Conservation (phyloP, 2,329 filamentous ascomycete species). For the Shiraia sp. region DNA sequence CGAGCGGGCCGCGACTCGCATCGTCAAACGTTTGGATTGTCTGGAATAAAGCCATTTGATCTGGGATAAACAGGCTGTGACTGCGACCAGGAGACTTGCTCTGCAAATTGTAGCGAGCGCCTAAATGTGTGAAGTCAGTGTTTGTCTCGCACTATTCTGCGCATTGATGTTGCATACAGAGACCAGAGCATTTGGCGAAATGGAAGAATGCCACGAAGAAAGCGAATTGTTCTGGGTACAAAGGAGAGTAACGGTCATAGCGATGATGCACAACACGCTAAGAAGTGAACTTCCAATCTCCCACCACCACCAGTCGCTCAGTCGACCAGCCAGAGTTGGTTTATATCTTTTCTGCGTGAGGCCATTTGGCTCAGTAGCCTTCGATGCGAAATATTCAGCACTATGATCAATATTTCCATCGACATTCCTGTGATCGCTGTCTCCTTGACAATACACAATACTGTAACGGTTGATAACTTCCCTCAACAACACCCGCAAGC, state of each 20-base stretch:
- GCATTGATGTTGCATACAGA: background rate
- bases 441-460: no score
- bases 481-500: no score
- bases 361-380: no score
- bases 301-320: conserved; percentile 11
- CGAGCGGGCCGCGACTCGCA: conserved; percentile 7
- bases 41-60: conserved; percentile 5
- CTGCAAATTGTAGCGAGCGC: conserved; percentile 6
- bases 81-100: conserved; percentile 4
- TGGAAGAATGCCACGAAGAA: conserved; percentile 6
- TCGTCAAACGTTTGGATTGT: conserved; percentile 3
- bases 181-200: conserved; percentile 6
- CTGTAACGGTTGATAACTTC: no score
- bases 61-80: conserved; percentile 4
- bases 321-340: background rate
- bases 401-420: no score
- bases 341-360: background rate
- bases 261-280: conserved; percentile 4
- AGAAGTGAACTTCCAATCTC: conserved; percentile 6
- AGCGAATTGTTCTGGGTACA: conserved; percentile 3
- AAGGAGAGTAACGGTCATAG: conserved; percentile 2
- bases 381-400: no score
- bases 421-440: no score
- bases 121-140: background rate
- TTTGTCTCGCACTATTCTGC: background rate